Evolutionary conservation across 148 eudicot genomes (phyloP), one percentile per base, ranked within the genome.

Genomic region (Heliamphora exappendiculata): DNA sequence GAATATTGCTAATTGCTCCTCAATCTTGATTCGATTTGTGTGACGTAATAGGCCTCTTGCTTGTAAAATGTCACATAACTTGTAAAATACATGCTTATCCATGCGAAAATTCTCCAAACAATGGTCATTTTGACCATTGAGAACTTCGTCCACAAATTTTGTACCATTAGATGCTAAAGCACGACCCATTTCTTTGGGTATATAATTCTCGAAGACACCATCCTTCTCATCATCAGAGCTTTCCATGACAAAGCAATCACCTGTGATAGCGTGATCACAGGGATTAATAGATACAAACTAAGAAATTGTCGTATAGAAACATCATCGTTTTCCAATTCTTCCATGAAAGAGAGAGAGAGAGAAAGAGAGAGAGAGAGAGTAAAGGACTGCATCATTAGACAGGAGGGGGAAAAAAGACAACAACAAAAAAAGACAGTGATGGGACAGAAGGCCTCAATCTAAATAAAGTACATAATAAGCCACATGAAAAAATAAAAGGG

Each of bases 1-100:
- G 72, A 85, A 85, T 65, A 85, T 85, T 50, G 85, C 85, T 76
- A 85, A 70, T 64, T 85, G 87, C 70, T 85, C 85, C 72, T 85
- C 87, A 49, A 85, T 70, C 70, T 79, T 85, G 67, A 85, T 82
- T 69, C 79, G 69, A 42, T 74, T 84, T 2, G 83, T 81, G 72
- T 85, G 81, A 55, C 60, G 81, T 26, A 85, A 70, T 68, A 85
- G 44, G 44, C 81, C 83, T 79, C 78, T 77, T 28, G 70, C 68
- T 59, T 76, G 84, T 53, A 82, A 80, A 58, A 76, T 76, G 75
- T 74, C 82, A 42, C 85, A 81, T 76, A 85, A 74, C 60, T 82
- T 82, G 70, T 74, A 79, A 72, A 85, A 85, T 16, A 77, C 79
- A 73, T 76, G 81, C 63, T 85, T 85, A 36, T 82, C 85, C 87